These are phyloP conservation scores for Dimocarpus longan DNA, from an alignment of 345 rosid genomes.

Conservation along the genomic window DNA sequence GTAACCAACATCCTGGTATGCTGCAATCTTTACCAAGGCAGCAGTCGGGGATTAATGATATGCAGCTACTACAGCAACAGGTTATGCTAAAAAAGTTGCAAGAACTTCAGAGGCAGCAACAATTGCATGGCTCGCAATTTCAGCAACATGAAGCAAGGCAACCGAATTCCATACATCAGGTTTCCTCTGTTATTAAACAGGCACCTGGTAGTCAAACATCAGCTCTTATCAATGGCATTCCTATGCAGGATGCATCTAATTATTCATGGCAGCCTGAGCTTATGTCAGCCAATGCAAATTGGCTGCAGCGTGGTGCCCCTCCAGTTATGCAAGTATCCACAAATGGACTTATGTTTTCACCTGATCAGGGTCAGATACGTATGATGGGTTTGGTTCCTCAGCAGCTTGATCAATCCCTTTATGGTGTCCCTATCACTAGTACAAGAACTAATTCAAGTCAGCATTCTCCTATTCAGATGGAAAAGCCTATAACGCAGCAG, in stretches of 20 bases:
- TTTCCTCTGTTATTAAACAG: conserved; percentile 50
- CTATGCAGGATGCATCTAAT: conserved; percentile 60
- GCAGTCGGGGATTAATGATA: conserved; percentile 65
- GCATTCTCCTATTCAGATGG: conserved; percentile 52
- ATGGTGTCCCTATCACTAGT: conserved; percentile 58
- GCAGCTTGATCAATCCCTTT: conserved; percentile 68
- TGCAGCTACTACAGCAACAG: conserved; percentile 82
- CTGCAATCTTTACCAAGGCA: conserved; percentile 71
- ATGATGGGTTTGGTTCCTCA: conserved; percentile 54
- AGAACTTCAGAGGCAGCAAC: conserved; percentile 76
- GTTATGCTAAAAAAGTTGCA: conserved; percentile 73
- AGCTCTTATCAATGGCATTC: conserved; percentile 61
- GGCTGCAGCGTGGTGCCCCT: conserved; percentile 52
- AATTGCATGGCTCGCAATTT: conserved; percentile 53
- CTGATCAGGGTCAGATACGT: conserved; percentile 62
- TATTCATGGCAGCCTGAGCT: conserved; percentile 65
- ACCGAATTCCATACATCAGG: conserved; percentile 47
- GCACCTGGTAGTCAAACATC: conserved; percentile 43
- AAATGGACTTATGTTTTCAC: conserved; percentile 52
- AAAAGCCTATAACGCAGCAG: conserved; percentile 46
- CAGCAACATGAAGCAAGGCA: conserved; percentile 62
- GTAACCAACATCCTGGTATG: conserved; percentile 59
- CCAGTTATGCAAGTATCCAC: conserved; percentile 62
- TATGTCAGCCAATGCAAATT: conserved; percentile 52
- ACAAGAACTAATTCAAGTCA: conserved; percentile 48